Evolutionary conservation across 352 stramenopile genomes (phyloP), one percentile per base, ranked within the genome.

Genomic region (Pythium grandisporangium): DNA sequence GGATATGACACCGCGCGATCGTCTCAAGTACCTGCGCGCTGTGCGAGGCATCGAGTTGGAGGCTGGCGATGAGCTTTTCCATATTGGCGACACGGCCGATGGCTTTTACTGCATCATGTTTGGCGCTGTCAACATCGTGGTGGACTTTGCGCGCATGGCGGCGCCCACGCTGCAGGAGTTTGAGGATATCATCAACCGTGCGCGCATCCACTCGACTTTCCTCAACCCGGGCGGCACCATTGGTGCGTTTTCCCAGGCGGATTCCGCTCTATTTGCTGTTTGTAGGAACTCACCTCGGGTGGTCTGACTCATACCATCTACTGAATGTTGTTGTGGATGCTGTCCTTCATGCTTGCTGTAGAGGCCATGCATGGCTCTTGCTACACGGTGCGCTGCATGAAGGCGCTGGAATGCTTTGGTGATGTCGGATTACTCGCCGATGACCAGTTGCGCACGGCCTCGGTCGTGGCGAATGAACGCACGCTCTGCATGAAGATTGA

Each of bases 31-130:
- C 41, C 55, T 88, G 19, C 72, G 74, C 22, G 68, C 70, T 8
- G 66, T 68, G 20, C 78, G 80, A 29, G 75, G 75, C 21, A 65
- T 88, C 22, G 66, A 80, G 36, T 61, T 88, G 17, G 55, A 81
- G 6, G 58, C 72, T 24, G 67, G 71, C 35, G 69, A 88, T 23
- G 69, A 67, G 35, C 48, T 88, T 2, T 88, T 88, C 48, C 60
- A 70, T 27, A 75, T 85, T 21, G 75, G 75, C 2, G 75, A 88
- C 41, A 50, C 61, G 4, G 75, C 75, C 4, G 75, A 88, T 42
- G 66, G 71, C 20, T 84, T 88, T 41, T 88, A 84, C 38, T 84
- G 71, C 41, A 66, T 85, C 53, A 80, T 85, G 58, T 85, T 76
- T 42, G 75, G 75, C 24, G 68, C 75, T 2, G 58, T 85, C 44